Conservation (phyloP, 768 basidiomycete genomes). For the Kwoniella mangroviensis region DNA sequence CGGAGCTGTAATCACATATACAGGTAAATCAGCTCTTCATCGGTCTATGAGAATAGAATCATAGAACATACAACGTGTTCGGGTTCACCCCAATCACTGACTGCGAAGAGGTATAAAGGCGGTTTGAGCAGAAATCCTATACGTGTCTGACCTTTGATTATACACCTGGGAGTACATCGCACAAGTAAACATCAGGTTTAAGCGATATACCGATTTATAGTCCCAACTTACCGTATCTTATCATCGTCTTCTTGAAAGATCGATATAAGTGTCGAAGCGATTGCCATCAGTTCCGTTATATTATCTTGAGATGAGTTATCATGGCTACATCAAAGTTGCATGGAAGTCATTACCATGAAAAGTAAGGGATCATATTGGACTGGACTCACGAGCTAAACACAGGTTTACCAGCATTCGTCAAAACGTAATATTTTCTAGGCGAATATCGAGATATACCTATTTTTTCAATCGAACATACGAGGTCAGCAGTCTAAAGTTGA, state of each 20-base stretch:
- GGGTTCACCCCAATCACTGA: conserved; percentile 92
- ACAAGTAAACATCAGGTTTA: too few relatives aligned
- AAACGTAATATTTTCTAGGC: conserved; percentile 79
- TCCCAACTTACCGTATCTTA: conserved; percentile 60
- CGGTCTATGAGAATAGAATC: not conserved
- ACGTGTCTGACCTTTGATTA: conserved; percentile 77
- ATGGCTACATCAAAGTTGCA: conserved; percentile 57
- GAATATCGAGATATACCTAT: conserved; percentile 7
- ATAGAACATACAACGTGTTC: conserved; percentile 81
- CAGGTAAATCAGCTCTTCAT: not conserved
- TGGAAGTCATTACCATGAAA: too few relatives aligned
- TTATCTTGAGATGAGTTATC: conserved; percentile 65
- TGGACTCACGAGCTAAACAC: conserved; percentile 78
- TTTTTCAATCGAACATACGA: not conserved
- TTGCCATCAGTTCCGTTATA: conserved; percentile 78
- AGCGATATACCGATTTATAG: not conserved
- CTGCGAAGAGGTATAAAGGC: conserved; percentile 89
- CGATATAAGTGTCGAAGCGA: conserved; percentile 94
- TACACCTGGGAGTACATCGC: conserved; percentile 62
- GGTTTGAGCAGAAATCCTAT: conserved; percentile 85
- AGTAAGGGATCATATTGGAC: not conserved
- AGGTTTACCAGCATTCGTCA: conserved; percentile 97
- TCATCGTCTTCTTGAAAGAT: conserved; percentile 93
- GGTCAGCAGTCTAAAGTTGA: not conserved
- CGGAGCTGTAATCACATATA: conserved; percentile 68